Percentiles rank a stretch among this genome's conserved stretches.
These are phyloP conservation scores for Staphylotrichum tortipilum DNA, from an alignment of 495 filamentous ascomycete genomes.

Conservation along the genomic window DNA sequence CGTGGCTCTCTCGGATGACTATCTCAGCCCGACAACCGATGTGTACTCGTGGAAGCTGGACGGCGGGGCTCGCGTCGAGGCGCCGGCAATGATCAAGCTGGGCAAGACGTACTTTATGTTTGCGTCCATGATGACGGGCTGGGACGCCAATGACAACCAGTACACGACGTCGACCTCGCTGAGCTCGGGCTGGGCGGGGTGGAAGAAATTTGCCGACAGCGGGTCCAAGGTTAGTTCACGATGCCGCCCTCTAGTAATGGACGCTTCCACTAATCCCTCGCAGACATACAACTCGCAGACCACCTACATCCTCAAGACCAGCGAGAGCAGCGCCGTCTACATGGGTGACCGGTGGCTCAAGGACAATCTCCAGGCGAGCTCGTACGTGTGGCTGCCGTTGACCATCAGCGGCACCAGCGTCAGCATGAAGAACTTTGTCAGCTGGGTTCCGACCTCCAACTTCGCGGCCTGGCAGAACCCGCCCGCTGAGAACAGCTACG, in stretches of 20 bases:
- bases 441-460: conserved; percentile 3
- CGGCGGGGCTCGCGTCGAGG: conserved; percentile 27
- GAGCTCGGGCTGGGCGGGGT: conserved; percentile 45
- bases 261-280: too few species aligned
- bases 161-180: conserved; percentile 34
- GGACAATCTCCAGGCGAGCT: conserved; percentile 48
- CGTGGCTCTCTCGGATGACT: conserved; percentile 40
- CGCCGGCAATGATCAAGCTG: conserved; percentile 35
- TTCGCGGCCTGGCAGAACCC: conserved; percentile 38
- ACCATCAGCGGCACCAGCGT: conserved; percentile 47
- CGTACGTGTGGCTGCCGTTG: conserved; percentile 61
- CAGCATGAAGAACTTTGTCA: conserved; percentile 34
- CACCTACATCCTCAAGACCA: conserved; percentile 37
- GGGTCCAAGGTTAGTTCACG: conserved; percentile 29
- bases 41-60: conserved; percentile 15
- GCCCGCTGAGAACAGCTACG: conserved; percentile 42
- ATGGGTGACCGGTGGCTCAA: conserved; percentile 60
- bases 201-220: conserved; percentile 48
- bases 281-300: conserved; percentile 46
- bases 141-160: conserved; percentile 55
- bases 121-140: conserved; percentile 32
- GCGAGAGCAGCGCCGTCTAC: conserved; percentile 40
- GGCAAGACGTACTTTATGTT: conserved; percentile 34
- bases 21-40: conserved; percentile 26
- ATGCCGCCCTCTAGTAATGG: neutral